Evolutionary conservation across 2,329 filamentous ascomycete species (phyloP), one percentile per base, ranked within the genome.

Genomic region (Corynespora cassiicola): DNA sequence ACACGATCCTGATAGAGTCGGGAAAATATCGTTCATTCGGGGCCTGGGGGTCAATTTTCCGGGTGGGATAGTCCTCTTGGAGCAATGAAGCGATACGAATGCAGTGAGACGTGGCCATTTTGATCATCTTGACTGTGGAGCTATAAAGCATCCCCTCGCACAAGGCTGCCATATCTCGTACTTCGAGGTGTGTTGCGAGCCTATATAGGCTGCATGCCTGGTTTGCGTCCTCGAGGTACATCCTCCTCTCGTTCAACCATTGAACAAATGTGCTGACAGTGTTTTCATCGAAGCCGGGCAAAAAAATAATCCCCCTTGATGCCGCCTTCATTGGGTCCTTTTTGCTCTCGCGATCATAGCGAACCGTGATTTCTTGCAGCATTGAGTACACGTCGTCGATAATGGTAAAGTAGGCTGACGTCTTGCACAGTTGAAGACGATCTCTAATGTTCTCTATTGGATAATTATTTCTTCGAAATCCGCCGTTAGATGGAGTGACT

Each of bases 301-400:
- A 28, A 1, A 58, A 2, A 6, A 62, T 42, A 3, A 45, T 45
- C 1, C 37, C 27, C 7, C 62, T 53, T 0, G 52, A 57, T 6
- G 49, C 46, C 10, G 58, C 55, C 14, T 42, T 54, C 5, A 32
- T 1, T 1, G 14, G 1, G 10, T 48, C 40, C 0, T 29, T 31
- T 2, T 34, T 28, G 5, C 16, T 29, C 23, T 61, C 59, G n/a
- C n/a, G n/a, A n/a, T n/a, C n/a, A n/a, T n/a, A n/a, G n/a, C n/a
- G n/a, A n/a, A n/a, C n/a, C n/a, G n/a, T n/a, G n/a, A n/a, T n/a
- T n/a, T n/a, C n/a, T n/a, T n/a, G n/a, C n/a, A n/a, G n/a, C n/a
- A n/a, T n/a, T n/a, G n/a, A n/a, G n/a, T n/a, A n/a, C n/a, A n/a
- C n/a, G n/a, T n/a, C n/a, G n/a, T n/a, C n/a, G n/a, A n/a, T n/a